Evolutionary conservation across 441 rosid genomes (phyloP).

Genomic region (Adansonia rubrostipa): DNA sequence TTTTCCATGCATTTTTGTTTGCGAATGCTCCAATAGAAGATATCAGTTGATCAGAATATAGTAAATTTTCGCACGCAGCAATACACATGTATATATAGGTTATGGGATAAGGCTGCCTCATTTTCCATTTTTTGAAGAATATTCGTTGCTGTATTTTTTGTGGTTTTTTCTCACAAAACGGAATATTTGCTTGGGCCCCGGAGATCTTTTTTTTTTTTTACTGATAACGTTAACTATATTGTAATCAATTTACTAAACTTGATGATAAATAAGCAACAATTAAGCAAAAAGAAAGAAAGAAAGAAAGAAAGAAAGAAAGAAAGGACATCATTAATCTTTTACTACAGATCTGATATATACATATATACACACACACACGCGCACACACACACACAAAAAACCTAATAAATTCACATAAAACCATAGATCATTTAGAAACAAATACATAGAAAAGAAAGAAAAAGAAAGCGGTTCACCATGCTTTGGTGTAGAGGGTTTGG

Average conservation of each 20-base stretch:
- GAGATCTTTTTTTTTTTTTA: conserved; percentile 16
- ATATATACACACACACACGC: not conserved
- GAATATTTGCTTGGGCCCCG: conserved; percentile 27
- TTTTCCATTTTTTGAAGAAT: conserved; percentile 38
- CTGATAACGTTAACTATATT: not conserved
- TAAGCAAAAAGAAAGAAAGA: not conserved
- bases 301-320: not conserved
- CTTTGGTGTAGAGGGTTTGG: conserved; percentile 89
- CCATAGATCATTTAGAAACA: not conserved
- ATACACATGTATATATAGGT: not conserved
- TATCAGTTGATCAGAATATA: not conserved
- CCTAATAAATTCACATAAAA: conserved; percentile 9
- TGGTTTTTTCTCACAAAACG: conserved; percentile 9
- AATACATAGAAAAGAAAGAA: not conserved
- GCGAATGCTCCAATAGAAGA: not conserved
- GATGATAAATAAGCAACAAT: not conserved
- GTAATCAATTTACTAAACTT: not conserved
- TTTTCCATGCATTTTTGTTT: not conserved
- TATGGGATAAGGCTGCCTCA: not conserved
- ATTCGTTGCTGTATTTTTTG: conserved; percentile 35
- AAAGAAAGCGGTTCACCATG: conserved; percentile 50
- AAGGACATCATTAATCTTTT: conserved; percentile 4
- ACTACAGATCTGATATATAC: conserved; percentile 34
- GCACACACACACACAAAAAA: not conserved
- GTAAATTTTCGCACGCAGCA: conserved; percentile 14